Percentiles rank a stretch among this genome's conserved stretches.
These are phyloP conservation scores for Immersiporthe knoxdaviesiana DNA, from an alignment of 2,329 filamentous ascomycete genomes.

Conservation along the genomic window DNA sequence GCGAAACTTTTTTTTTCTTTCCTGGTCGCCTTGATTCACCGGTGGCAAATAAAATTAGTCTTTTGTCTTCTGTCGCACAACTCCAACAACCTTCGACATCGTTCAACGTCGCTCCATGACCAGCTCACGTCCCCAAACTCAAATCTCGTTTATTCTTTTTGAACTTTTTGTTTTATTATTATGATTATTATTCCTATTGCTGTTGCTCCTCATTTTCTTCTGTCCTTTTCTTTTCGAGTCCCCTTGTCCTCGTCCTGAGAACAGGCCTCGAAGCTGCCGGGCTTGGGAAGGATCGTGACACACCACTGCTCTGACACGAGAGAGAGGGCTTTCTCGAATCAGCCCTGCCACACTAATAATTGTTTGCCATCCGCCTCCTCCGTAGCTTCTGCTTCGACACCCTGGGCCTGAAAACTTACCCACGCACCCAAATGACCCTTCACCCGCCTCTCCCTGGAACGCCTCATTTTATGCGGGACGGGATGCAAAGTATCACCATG, in stretches of 20 bases:
- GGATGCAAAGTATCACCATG: slow-evolving; percentile 7
- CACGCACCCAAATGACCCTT: background rate
- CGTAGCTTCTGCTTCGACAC: background rate
- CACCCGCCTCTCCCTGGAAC: background rate
- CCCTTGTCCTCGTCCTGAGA: background rate
- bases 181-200: too few species aligned
- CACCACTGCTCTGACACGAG: background rate
- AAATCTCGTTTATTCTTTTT: background rate
- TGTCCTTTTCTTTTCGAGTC: too few species aligned
- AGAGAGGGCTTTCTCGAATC: background rate
- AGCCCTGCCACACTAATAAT: background rate
- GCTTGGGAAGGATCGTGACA: background rate
- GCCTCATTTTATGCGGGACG: background rate
- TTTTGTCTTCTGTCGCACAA: background rate
- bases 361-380: background rate
- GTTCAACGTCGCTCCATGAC: background rate
- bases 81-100: slow-evolving; percentile 5
- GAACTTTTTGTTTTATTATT: background rate
- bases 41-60: background rate
- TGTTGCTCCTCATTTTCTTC: too few species aligned
- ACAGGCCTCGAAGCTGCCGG: too few species aligned
- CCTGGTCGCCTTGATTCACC: too few species aligned
- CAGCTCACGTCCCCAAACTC: background rate
- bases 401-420: background rate
- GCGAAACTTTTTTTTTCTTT: background rate